phyloP scores from a whole-genome alignment of 2,329 filamentous ascomycete genomes.

The Leptographium wingfieldii region DNA sequence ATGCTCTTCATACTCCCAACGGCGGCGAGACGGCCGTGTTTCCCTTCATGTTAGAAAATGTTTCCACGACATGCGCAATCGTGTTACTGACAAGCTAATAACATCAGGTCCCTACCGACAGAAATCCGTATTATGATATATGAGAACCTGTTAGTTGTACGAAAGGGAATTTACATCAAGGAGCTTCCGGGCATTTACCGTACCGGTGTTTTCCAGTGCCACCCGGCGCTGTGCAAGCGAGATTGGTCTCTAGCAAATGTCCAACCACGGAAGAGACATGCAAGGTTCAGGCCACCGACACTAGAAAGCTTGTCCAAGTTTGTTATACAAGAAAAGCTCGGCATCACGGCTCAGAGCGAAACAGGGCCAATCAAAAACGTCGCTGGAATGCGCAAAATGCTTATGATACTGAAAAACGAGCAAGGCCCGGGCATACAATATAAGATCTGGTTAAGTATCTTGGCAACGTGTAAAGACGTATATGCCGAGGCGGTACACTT shows the following conservation, averaged over 20 bases:
- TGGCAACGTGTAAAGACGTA: neutral
- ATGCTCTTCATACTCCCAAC: neutral
- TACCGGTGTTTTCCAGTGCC: neutral
- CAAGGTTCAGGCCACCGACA: neutral
- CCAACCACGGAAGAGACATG: neutral
- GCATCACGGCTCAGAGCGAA: neutral
- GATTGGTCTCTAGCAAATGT: neutral
- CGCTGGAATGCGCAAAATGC: neutral
- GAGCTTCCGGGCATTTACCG: neutral
- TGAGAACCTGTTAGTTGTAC: neutral
- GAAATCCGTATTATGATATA: slow-evolving; percentile 28
- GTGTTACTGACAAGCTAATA: neutral
- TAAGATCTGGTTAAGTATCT: neutral
- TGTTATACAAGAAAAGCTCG: neutral
- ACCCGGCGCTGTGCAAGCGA: neutral
- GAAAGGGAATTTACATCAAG: neutral
- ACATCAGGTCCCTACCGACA: slow-evolving; percentile 35
- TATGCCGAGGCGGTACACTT: neutral
- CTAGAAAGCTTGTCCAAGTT: neutral
- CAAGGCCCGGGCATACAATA: neutral
- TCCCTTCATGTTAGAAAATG: neutral
- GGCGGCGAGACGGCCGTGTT: neutral
- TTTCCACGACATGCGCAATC: neutral
- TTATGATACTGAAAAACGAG: neutral
- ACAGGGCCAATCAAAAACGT: neutral